Conservation (phyloP, 306 rosid species). For the Cicer judaicum region DNA sequence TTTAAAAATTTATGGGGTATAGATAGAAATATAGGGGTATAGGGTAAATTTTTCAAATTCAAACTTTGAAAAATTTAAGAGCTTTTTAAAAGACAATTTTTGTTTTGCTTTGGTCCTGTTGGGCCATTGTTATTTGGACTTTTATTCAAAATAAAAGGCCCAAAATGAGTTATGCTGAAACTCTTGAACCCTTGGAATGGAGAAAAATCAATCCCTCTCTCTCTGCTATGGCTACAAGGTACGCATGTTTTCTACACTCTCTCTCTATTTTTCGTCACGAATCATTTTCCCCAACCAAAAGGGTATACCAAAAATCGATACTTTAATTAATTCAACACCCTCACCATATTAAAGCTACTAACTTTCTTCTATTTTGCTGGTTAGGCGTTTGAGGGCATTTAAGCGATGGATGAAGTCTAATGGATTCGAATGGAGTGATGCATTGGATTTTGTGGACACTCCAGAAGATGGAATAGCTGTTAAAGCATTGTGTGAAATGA, state of each 20-base stretch:
- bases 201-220: not conserved
- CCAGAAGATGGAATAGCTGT: slow-evolving; percentile 62
- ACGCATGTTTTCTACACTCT: not conserved
- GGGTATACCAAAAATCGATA: not conserved
- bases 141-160: not conserved
- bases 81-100: too few species aligned
- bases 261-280: not conserved
- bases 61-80: too few species aligned
- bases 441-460: slow-evolving; percentile 58
- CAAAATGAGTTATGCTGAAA: not conserved
- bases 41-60: too few species aligned
- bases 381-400: slow-evolving; percentile 80
- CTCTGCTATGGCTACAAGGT: slow-evolving; percentile 51
- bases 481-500: slow-evolving; percentile 61
- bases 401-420: slow-evolving; percentile 86
- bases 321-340: slow-evolving; percentile 6
- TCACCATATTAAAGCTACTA: not conserved
- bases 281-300: slow-evolving; percentile 1
- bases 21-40: too few species aligned
- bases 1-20: too few species aligned
- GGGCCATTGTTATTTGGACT: too few species aligned
- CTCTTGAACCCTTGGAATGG: not conserved
- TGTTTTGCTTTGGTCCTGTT: too few species aligned
- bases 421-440: slow-evolving; percentile 69
- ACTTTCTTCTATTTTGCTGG: slow-evolving; percentile 3